phyloP scores from a whole-genome alignment of 2,329 filamentous ascomycete genomes.

The Xylaria multiplex region DNA sequence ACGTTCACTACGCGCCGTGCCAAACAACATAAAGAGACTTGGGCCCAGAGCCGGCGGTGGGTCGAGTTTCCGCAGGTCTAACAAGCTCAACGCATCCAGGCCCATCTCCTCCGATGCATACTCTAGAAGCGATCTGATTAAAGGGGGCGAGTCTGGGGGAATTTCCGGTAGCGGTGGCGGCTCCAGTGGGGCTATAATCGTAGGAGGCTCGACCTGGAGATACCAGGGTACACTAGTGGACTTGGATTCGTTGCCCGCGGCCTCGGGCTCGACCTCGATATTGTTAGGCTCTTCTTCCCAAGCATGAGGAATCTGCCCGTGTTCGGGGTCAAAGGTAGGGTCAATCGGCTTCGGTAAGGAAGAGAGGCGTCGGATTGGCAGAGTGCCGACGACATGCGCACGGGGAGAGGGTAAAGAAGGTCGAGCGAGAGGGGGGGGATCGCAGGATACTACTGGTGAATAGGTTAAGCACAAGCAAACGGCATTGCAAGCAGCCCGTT shows the following conservation, averaged over 20 bases:
- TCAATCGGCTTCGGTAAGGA: slow-evolving; percentile 31
- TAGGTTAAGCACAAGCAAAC: slow-evolving; percentile 43
- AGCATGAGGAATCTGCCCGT: slow-evolving; percentile 12
- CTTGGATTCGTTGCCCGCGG: slow-evolving; percentile 20
- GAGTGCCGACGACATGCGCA: slow-evolving; percentile 11
- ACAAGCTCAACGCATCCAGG: slow-evolving; percentile 79
- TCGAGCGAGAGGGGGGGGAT: slow-evolving; percentile 32
- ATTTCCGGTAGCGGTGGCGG: slow-evolving; percentile 60
- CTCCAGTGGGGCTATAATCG: slow-evolving; percentile 60
- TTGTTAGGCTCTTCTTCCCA: slow-evolving; percentile 21
- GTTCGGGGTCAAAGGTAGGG: slow-evolving; percentile 14
- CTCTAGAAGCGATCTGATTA: slow-evolving; percentile 77
- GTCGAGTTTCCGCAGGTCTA: slow-evolving; percentile 86
- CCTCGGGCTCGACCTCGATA: slow-evolving; percentile 23
- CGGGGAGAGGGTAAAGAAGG: slow-evolving; percentile 14
- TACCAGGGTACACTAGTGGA: slow-evolving; percentile 74
- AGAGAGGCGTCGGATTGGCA: slow-evolving; percentile 38
- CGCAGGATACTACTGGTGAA: slow-evolving; percentile 40
- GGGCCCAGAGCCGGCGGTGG: slow-evolving; percentile 88
- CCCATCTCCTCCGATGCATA: slow-evolving; percentile 87
- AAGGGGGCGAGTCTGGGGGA: slow-evolving; percentile 74
- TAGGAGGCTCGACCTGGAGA: slow-evolving; percentile 74
- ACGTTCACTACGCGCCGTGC: slow-evolving; percentile 89
- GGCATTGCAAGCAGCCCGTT: slow-evolving; percentile 48
- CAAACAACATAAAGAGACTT: slow-evolving; percentile 91